Conservation (phyloP, 1,284 basidiomycete genomes). For the Pholiota adiposa region DNA sequence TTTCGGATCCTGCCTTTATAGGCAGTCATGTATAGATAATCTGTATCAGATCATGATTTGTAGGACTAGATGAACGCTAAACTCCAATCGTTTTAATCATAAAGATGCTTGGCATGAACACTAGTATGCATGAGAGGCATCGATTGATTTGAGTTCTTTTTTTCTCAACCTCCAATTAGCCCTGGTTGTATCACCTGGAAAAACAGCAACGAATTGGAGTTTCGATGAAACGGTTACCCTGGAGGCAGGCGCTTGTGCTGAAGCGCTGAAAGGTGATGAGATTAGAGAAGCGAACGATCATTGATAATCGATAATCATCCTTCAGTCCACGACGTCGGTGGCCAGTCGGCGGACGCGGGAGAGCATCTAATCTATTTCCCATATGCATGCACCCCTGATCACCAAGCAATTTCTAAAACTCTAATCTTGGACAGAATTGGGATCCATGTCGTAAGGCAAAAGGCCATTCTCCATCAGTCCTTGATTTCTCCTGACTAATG, state of each 20-base stretch:
- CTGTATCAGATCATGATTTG: too few relatives aligned
- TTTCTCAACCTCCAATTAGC: neutral
- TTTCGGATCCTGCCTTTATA: too few relatives aligned
- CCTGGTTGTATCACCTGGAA: neutral
- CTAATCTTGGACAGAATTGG: slow-evolving; percentile 44
- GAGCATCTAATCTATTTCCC: slow-evolving; percentile 35
- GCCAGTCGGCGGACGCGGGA: too few relatives aligned
- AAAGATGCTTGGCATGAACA: too few relatives aligned
- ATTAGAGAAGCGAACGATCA: neutral
- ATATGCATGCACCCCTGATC: slow-evolving; percentile 33
- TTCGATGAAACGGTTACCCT: too few relatives aligned
- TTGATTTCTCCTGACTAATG: slow-evolving; percentile 37
- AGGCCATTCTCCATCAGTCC: slow-evolving; percentile 41
- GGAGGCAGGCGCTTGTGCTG: neutral
- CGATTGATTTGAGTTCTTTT: too few relatives aligned
- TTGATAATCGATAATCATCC: neutral
- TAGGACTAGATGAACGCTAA: too few relatives aligned
- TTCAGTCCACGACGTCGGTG: too few relatives aligned
- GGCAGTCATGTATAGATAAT: too few relatives aligned
- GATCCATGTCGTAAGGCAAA: slow-evolving; percentile 40
- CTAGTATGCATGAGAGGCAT: too few relatives aligned
- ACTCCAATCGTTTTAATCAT: too few relatives aligned
- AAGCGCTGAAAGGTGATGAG: neutral
- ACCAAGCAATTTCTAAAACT: slow-evolving; percentile 50
- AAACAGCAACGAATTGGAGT: too few relatives aligned